Evolutionary conservation across 2,329 filamentous ascomycete species (phyloP), one percentile per base, ranked within the genome.

Genomic region (Penicillium italicum): DNA sequence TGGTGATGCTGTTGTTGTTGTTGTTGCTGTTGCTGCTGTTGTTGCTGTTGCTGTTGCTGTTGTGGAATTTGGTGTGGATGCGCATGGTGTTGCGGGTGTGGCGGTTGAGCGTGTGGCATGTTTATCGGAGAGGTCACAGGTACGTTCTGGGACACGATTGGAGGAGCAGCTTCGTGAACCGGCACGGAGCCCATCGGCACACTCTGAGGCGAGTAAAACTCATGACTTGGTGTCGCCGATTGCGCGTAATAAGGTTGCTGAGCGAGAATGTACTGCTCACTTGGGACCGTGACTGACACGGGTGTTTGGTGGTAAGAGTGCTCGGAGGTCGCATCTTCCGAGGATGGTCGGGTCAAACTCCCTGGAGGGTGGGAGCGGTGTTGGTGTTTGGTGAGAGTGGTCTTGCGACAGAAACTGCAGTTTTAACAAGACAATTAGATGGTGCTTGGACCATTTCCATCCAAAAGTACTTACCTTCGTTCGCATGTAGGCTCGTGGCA

Each of bases 331-430:
- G 69, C 62, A 55, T 74, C 72, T 58, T 73, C 72, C 7, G 72
- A 74, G 12, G 71, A 68, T 36, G 67, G 66, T 46, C 71, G 69
- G 49, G 69, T 68, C 58, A 70, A 46, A 11, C 66, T 62, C 3
- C 69, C 72, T 14, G 70, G 66, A 6, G 66, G 69, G 53, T 75
- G 72, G n/a, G 72, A 72, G 50, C 72, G 72, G 48, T 73, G 66
- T 63, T 74, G 72, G 43, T 75, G 72, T 51, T 75, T 75, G 20
- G 72, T 75, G 46, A 75, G 65, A 16, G 72, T 75, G 8, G 72
- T 75, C 60, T 75, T 75, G 54, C 72, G 70, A 60, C 72, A 75
- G 59, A 74, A 75, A 56, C 72, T 75, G 53, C 42, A 48, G 5
- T 54, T 50, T n/a, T 41, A 48, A 45, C 28, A 20, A 40, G 38